These are phyloP conservation scores for Globisporangium carolinianum DNA, from an alignment of 352 stramenopile species.

Conservation along the genomic window DNA sequence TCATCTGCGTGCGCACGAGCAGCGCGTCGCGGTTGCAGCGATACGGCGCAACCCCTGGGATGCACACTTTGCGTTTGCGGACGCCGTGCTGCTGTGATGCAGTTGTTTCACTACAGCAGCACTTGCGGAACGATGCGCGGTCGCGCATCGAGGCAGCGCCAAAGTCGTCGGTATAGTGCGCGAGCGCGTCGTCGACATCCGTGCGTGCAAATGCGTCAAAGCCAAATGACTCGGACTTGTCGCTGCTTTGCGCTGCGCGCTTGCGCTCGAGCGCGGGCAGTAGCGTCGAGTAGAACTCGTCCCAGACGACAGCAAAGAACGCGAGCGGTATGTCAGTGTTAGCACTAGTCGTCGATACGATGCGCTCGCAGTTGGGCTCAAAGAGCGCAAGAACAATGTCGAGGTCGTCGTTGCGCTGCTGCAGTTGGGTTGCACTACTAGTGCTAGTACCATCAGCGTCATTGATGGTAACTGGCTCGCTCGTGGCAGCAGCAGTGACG, in stretches of 20 bases:
- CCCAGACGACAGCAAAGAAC: slow-evolving; percentile 54
- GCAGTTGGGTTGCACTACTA: no score
- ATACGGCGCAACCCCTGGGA: slow-evolving; percentile 29
- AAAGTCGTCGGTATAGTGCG: slow-evolving; percentile 58
- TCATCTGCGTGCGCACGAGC: slow-evolving; percentile 53
- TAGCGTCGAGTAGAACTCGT: slow-evolving; percentile 37
- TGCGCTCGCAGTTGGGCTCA: slow-evolving; percentile 34
- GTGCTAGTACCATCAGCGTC: not conserved
- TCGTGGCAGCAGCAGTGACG: slow-evolving; percentile 2
- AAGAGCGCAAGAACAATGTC: slow-evolving; percentile 31
- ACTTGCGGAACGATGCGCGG: slow-evolving; percentile 27
- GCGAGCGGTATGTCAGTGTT: slow-evolving; percentile 21
- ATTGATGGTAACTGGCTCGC: not conserved
- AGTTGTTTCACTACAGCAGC: slow-evolving; percentile 39
- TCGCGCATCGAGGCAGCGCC: slow-evolving; percentile 23
- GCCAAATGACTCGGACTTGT: slow-evolving; percentile 10
- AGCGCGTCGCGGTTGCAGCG: slow-evolving; percentile 35
- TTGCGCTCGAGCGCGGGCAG: slow-evolving; percentile 35
- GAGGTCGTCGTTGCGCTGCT: slow-evolving; percentile 12
- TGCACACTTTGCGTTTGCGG: slow-evolving; percentile 36
- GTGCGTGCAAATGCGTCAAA: slow-evolving; percentile 23
- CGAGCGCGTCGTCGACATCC: slow-evolving; percentile 47
- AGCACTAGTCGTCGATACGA: slow-evolving; percentile 16
- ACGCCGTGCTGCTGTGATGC: slow-evolving; percentile 14
- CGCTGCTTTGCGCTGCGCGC: slow-evolving; percentile 1